Percentiles rank a stretch among this genome's conserved stretches.
phyloP scores from a whole-genome alignment of 176 grass and related monocot species.

The Juncus effusus region DNA sequence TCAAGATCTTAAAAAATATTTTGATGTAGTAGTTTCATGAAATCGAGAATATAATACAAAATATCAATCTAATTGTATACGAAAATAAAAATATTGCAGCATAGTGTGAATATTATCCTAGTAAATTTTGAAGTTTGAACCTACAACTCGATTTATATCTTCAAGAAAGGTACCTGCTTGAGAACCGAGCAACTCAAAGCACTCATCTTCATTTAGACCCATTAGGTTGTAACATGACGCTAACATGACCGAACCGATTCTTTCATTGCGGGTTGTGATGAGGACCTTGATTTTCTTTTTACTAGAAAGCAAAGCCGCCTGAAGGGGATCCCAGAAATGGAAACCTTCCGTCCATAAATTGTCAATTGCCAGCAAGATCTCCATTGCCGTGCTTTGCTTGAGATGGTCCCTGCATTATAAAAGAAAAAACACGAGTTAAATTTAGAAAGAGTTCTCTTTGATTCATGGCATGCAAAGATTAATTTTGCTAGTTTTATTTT shows the following conservation, averaged over 20 bases:
- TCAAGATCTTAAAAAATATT: too few species aligned
- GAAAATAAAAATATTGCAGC: too few species aligned
- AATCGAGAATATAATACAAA: too few species aligned
- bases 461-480: too few species aligned
- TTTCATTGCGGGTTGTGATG: constrained; percentile 45
- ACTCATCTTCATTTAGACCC: constrained; percentile 24
- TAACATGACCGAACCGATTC: constrained; percentile 16
- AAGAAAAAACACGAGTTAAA: neutral
- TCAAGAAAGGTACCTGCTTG: constrained; percentile 23
- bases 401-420: constrained; percentile 16
- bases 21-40: too few species aligned
- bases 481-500: too few species aligned
- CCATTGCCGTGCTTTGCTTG: neutral
- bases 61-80: too few species aligned
- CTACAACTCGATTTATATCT: neutral
- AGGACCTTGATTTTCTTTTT: constrained; percentile 39
- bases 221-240: constrained; percentile 13
- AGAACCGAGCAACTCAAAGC: constrained; percentile 32
- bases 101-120: too few species aligned
- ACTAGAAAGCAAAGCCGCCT: constrained; percentile 24
- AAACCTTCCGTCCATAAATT: constrained; percentile 38
- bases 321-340: constrained; percentile 42
- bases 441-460: too few species aligned
- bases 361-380: constrained; percentile 54
- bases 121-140: too few species aligned